Percentiles rank a stretch among this genome's conserved stretches.
Conservation (phyloP, 345 rosid genomes). For the Heritiera fomes region DNA sequence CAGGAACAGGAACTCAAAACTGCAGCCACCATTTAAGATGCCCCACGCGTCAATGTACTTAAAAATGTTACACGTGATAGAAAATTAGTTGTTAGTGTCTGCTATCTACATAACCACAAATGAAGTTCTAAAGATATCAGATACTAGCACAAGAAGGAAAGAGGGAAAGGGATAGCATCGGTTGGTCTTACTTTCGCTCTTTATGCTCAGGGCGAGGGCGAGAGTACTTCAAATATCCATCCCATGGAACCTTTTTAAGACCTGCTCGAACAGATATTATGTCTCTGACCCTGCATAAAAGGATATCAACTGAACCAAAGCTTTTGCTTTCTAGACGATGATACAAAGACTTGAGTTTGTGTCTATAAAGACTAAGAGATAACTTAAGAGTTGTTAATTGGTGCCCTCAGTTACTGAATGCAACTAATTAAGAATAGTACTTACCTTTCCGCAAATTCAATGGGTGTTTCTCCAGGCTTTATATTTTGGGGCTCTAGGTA, state of each 20-base stretch:
- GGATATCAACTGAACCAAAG: conserved; percentile 18
- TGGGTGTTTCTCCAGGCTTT: conserved; percentile 84
- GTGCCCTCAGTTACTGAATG: background rate
- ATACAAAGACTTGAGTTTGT: background rate
- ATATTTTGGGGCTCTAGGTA: conserved; percentile 91
- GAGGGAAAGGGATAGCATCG: conserved; percentile 7
- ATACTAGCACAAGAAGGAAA: background rate
- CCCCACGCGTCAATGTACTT: background rate
- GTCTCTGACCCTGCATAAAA: conserved; percentile 71
- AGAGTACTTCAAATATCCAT: conserved; percentile 93
- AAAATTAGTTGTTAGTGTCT: background rate
- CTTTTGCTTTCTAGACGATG: background rate
- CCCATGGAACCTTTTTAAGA: conserved; percentile 97
- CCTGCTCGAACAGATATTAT: conserved; percentile 93
- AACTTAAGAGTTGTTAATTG: background rate
- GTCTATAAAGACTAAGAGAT: background rate
- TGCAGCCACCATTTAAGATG: conserved; percentile 3
- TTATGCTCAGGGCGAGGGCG: conserved; percentile 96
- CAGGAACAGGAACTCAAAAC: background rate
- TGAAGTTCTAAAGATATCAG: background rate
- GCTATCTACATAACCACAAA: background rate
- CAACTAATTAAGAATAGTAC: conserved; percentile 7
- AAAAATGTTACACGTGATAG: background rate
- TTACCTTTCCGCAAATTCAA: conserved; percentile 98
- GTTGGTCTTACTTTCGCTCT: conserved; percentile 80